Conservation (phyloP, 768 basidiomycete genomes). For the Amanita phalloides region DNA sequence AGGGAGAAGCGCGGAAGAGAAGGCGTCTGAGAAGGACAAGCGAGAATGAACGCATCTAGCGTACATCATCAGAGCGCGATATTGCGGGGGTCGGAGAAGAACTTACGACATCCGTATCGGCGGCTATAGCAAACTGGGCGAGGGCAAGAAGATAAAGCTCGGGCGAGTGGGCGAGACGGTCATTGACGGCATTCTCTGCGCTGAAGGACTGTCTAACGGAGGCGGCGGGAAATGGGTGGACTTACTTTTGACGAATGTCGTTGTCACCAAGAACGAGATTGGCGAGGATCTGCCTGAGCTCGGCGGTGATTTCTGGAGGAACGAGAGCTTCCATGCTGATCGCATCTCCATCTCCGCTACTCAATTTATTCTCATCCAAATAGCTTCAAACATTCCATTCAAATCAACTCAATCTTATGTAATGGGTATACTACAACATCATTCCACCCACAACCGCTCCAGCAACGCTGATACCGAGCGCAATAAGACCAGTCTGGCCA, state of each 20-base stretch:
- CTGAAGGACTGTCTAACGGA: constrained; percentile 17
- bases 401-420: not conserved
- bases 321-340: constrained; percentile 35
- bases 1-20: constrained; percentile 52
- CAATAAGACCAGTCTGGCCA: not conserved
- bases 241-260: constrained; percentile 62
- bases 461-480: not conserved
- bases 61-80: constrained; percentile 49
- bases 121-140: constrained; percentile 66
- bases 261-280: constrained; percentile 82
- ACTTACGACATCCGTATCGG: constrained; percentile 61
- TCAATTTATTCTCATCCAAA: not conserved
- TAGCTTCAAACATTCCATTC: not conserved
- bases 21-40: constrained; percentile 72
- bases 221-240: not conserved
- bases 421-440: not conserved
- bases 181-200: constrained; percentile 76
- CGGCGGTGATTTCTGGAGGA: constrained; percentile 59
- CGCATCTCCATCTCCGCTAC: not conserved
- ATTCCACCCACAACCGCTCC: constrained; percentile 2
- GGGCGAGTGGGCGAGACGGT: constrained; percentile 65
- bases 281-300: constrained; percentile 76
- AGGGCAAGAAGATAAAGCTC: constrained; percentile 73
- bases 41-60: constrained; percentile 81
- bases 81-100: constrained; percentile 5